Conservation (phyloP, 139 green algal species). For the Parachlorella kessleri region DNA sequence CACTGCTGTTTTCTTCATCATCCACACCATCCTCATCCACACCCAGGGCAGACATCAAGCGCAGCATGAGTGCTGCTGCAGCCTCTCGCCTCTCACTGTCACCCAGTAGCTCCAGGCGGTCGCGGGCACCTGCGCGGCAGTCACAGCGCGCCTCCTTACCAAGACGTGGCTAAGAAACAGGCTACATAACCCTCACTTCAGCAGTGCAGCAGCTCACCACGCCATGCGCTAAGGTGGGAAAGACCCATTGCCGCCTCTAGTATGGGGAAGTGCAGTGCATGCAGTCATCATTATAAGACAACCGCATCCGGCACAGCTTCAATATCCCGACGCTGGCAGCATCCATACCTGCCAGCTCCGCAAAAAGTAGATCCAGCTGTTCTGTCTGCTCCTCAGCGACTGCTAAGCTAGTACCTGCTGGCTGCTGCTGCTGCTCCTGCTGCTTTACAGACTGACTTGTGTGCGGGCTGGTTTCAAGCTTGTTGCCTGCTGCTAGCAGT, state of each 20-base stretch:
- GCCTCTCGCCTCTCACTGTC: slow-evolving; percentile 15
- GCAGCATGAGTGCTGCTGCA: slow-evolving; percentile 13
- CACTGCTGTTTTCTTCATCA: background rate
- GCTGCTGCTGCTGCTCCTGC: background rate
- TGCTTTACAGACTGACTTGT: too few species aligned
- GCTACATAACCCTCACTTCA: too few species aligned
- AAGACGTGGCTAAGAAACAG: too few species aligned
- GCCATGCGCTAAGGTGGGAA: too few species aligned
- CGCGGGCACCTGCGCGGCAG: slow-evolving; percentile 1
- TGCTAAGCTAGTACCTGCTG: background rate
- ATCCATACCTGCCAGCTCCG: slow-evolving; percentile 3
- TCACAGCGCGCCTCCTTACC: too few species aligned
- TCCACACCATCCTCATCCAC: slow-evolving; percentile 14
- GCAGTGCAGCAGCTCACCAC: too few species aligned
- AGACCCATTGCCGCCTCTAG: too few species aligned
- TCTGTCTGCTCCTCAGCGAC: slow-evolving; percentile 5
- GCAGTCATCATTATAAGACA: too few species aligned
- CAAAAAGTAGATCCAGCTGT: slow-evolving; percentile 19
- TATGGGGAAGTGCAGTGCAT: too few species aligned
- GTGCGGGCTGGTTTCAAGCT: too few species aligned
- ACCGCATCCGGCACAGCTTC: too few species aligned
- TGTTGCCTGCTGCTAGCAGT: background rate
- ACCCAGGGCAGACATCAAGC: slow-evolving; percentile 27
- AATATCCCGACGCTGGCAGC: too few species aligned
- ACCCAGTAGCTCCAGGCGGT: slow-evolving; percentile 6